Base-by-base conservation (phyloP, 2,329 filamentous ascomycete genomes). In the Stachybotrys echinatus region DNA sequence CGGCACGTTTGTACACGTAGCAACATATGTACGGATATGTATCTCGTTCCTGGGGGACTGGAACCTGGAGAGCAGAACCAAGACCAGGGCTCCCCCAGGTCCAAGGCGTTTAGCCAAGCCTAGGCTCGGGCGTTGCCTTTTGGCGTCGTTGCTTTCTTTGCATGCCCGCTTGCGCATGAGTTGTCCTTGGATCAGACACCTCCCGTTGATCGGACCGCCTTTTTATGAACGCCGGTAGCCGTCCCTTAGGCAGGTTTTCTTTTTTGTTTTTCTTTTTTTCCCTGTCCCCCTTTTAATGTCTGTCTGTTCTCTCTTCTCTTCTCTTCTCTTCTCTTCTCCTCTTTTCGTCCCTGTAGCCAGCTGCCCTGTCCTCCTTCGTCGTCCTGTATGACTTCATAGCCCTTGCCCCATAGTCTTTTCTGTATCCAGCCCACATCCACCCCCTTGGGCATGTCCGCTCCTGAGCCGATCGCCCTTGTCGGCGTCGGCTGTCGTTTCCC, bases 401-500 rank as follows among this genome's bases (percentile, higher is more conserved):
- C 27, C 27, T 34, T 34, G 10, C 27, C 10, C 27, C 27, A 34
- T 34, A 34, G 27, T 34, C 27, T 14, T 14, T 34, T 34, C 14
- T 14, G 27, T 34, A 14, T 34, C 5, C 27, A 34, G 18, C 12
- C 17, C 38, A 40, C 8, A n/a, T n/a, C 38, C 10, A 34, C 10
- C 14, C 27, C 27, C n/a, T n/a, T 34, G 27, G 27, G 27, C 27
- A 34, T 34, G 27, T 34, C 27, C 27, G 14, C 27, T 34, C 27
- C 27, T 10, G 65, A 70, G 48, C 68, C 70, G 42, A 72, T 74
- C 50, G 72, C 70, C 18, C 61, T 74, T 22, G 58, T 73, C 38
- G 71, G 71, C 37, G 67, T 55, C 43, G 69, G 58, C 3, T 70
- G 68, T 52, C 65, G 70, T 34, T 69, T 72, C 19, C 66, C 71